Conservation (phyloP, 176 grass and related monocot species). For the Elaeis guineensis region DNA sequence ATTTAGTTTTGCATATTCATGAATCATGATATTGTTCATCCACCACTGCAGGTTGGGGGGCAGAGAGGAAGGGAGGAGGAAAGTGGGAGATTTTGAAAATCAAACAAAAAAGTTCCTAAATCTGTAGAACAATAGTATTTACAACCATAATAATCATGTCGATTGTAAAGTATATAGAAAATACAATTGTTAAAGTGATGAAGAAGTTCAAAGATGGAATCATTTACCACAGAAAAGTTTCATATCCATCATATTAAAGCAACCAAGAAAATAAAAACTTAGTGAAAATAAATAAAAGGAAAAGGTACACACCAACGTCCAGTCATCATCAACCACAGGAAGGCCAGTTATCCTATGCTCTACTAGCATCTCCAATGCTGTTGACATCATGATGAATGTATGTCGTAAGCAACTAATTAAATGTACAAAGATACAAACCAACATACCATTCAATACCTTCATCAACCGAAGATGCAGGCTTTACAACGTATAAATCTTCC, state of each 20-base stretch:
- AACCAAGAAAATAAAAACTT: constrained; percentile 3
- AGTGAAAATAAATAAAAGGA: background rate
- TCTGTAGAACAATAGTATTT: no score
- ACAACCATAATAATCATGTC: no score
- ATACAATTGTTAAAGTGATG: no score
- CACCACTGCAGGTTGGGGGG: no score
- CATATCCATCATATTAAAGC: background rate
- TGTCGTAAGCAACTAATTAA: background rate
- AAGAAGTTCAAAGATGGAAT: no score
- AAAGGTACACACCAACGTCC: constrained; percentile 51
- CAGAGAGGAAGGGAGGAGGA: no score
- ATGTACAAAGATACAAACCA: background rate
- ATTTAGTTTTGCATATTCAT: no score
- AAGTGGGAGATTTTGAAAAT: no score
- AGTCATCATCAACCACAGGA: constrained; percentile 74
- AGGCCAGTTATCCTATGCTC: constrained; percentile 69
- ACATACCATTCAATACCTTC: constrained; percentile 37
- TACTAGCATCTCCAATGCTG: constrained; percentile 73
- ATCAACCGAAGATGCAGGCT: constrained; percentile 42
- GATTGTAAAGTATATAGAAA: no score
- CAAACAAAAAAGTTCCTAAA: no score
- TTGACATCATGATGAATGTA: background rate
- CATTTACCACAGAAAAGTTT: background rate
- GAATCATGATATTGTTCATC: no score
- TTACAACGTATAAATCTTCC: constrained; percentile 58